Evolutionary conservation across 2,329 filamentous ascomycete species (phyloP).

Genomic region (Fusarium chuoi): DNA sequence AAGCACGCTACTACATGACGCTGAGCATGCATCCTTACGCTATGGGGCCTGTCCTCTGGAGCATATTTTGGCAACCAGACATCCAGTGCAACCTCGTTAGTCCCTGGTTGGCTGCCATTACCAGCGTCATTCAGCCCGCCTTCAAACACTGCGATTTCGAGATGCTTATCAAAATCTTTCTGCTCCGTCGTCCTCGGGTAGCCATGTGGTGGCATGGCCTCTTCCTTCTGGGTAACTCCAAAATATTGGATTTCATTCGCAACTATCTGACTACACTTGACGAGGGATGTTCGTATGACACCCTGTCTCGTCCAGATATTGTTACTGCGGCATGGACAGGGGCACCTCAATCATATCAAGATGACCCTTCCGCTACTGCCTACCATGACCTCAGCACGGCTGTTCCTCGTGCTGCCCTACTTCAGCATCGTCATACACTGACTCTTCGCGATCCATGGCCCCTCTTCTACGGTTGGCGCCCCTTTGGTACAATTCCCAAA

Average conservation of each 20-base stretch:
- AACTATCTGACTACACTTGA: conserved; percentile 42
- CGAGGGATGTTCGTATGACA: conserved; percentile 42
- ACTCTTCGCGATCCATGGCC: conserved; percentile 44
- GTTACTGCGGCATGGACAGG: conserved; percentile 42
- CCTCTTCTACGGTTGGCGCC: conserved; percentile 43
- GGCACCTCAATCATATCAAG: conserved; percentile 41
- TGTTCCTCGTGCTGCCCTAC: conserved; percentile 36
- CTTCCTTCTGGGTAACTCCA: conserved; percentile 39
- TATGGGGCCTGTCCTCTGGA: conserved; percentile 45
- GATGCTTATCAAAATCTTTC: conserved; percentile 39
- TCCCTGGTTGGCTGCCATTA: conserved; percentile 43
- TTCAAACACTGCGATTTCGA: conserved; percentile 37
- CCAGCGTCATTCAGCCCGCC: conserved; percentile 35
- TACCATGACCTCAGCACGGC: conserved; percentile 27
- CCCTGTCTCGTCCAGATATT: conserved; percentile 42
- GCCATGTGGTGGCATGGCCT: conserved; percentile 46
- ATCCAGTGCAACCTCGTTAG: conserved; percentile 46
- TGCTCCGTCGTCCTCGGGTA: conserved; percentile 42
- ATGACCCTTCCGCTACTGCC: conserved; percentile 9
- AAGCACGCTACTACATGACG: conserved; percentile 46
- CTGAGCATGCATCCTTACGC: conserved; percentile 44
- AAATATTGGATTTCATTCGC: conserved; percentile 35
- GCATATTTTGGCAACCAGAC: conserved; percentile 47
- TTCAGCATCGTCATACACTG: conserved; percentile 42
- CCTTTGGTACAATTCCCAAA: conserved; percentile 38